Conservation (phyloP, 2,329 filamentous ascomycete species). For the Diaporthe sp. region DNA sequence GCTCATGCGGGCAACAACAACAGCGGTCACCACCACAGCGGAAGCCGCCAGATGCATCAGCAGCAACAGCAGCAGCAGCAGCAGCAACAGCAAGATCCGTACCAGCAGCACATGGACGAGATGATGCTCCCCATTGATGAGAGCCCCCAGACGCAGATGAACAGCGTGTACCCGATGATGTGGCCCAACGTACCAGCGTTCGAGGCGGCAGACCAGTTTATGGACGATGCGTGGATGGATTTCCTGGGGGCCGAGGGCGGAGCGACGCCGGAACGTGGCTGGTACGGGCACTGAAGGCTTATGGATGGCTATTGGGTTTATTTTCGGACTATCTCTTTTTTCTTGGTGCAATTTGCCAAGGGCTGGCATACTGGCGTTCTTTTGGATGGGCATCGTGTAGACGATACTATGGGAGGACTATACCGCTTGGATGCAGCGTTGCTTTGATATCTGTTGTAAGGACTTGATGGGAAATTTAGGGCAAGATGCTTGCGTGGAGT, state of each 20-base stretch:
- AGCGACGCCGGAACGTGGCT: conserved; percentile 38
- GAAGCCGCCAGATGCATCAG: conserved; percentile 37
- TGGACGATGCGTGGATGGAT: conserved; percentile 57
- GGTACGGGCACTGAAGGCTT: conserved; percentile 37
- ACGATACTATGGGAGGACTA: conserved; percentile 9
- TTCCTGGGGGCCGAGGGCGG: conserved; percentile 47
- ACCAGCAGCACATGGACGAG: conserved; percentile 43
- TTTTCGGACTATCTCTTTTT: neutral
- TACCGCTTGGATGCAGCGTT: conserved; percentile 24
- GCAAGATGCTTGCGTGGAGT: conserved; percentile 10
- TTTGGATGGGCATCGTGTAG: conserved; percentile 3
- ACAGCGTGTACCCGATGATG: conserved; percentile 60
- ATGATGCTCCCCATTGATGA: conserved; percentile 51
- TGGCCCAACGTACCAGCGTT: conserved; percentile 58
- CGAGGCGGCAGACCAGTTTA: conserved; percentile 54
- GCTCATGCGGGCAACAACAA: conserved; percentile 27
- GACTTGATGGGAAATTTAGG: conserved; percentile 2
- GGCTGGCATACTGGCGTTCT: neutral
- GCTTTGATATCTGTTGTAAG: conserved; percentile 20
- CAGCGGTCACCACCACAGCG: conserved; percentile 29
- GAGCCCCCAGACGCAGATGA: conserved; percentile 59
- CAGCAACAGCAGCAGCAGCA: conserved; percentile 35
- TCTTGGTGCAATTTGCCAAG: neutral
- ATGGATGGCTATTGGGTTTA: neutral
- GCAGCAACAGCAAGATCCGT: conserved; percentile 38